Evolutionary conservation across 2,329 filamentous ascomycete species (phyloP), one percentile per base, ranked within the genome.

Genomic region (Pseudodiploospora longispora): DNA sequence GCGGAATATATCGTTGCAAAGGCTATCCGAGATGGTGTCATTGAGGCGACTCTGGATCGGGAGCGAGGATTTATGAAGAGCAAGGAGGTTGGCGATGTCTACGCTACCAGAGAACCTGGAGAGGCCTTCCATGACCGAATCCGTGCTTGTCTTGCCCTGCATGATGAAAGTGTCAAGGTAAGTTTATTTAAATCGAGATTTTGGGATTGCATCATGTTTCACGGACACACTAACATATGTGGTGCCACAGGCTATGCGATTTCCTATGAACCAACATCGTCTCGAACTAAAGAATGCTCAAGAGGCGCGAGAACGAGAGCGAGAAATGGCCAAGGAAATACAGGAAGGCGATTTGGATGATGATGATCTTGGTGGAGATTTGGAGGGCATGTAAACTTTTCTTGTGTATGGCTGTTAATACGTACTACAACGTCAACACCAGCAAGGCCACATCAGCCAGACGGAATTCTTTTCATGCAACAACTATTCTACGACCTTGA

Each of bases 1-100:
- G 93, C 93, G 8, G 93, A 98, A 70, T 98, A 98, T 67, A 98
- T 98, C 63, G 93, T 97, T 32, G 93, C 93, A 52, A 98, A 98
- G 75, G 93, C 93, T 2, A 98, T 98, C 55, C 81, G 93, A 19
- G 93, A 98, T 59, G 93, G 93, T 47, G 93, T 97, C 44, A 97
- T 97, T 47, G 91, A 97, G 73, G 91, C 91, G 31, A 90, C 85
- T 2, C 72, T 97, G 49, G 91, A 98, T 63, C 86, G 95, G 51
- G 90, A 97, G 73, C 83, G 83, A 52, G 93, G 93, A 0, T 97
- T 88, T 70, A 96, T 97, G 89, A 95, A 95, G 80, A 96, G 90
- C 66, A 95, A 95, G 74, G 89, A 96, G 57, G 78, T 95, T 30
- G 88, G 90, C 37, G 93, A 98, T 63, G 87, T 97, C 34, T 98